These are phyloP conservation scores for Trichoderma koningiopsis DNA, from an alignment of 2,329 filamentous ascomycete species.

Conservation along the genomic window DNA sequence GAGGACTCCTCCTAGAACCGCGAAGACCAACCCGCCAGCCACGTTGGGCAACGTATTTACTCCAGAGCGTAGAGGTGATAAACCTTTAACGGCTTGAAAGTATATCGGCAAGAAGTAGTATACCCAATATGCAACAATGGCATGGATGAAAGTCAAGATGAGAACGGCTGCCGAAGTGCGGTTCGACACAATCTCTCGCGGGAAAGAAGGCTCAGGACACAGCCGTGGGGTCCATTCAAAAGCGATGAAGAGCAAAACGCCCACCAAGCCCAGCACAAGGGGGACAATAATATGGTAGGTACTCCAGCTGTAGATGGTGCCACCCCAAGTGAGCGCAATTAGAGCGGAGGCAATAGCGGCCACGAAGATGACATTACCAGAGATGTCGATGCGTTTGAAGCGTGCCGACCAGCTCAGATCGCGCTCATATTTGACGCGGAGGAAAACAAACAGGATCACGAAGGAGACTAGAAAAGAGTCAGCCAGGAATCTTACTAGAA, in stretches of 20 bases:
- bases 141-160: not conserved
- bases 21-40: not conserved
- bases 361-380: slow-evolving; percentile 48
- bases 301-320: slow-evolving; percentile 46
- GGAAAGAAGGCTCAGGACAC: slow-evolving; percentile 4
- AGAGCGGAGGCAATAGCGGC: slow-evolving; percentile 42
- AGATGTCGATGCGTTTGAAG: slow-evolving; percentile 1
- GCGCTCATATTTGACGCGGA: slow-evolving; percentile 39
- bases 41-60: not conserved
- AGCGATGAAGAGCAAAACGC: slow-evolving; percentile 20
- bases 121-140: not conserved
- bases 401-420: slow-evolving; percentile 1
- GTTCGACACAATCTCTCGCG: not conserved
- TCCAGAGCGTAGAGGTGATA: not conserved
- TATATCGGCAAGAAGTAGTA: slow-evolving; percentile 16
- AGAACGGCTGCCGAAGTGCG: slow-evolving; percentile 18
- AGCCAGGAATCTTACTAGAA: not conserved
- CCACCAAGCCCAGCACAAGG: slow-evolving; percentile 43
- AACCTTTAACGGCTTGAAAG: slow-evolving; percentile 7
- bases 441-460: slow-evolving; percentile 34
- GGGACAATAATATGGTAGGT: slow-evolving; percentile 44
- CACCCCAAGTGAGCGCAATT: slow-evolving; percentile 48
- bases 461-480: not conserved
- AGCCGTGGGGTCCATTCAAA: slow-evolving; percentile 7
- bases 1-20: not conserved